Base-by-base conservation (phyloP, 139 green algal species). In the Spirogloea muscicola region DNA sequence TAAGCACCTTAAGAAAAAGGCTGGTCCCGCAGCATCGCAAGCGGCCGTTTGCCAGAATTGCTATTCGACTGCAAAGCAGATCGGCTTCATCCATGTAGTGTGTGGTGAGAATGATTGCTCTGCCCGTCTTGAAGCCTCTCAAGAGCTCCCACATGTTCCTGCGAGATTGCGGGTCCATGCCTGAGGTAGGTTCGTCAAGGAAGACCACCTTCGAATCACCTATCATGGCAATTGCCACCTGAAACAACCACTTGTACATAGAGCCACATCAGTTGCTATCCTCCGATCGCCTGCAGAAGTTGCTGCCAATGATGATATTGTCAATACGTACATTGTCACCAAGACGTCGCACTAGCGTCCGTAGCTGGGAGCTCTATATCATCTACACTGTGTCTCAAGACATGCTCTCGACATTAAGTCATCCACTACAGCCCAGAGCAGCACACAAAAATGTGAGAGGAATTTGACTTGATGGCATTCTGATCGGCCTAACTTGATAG, bases 141-240 rank as follows among this genome's bases (percentile, higher is more conserved):
- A 83, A 33, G 9, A 83, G 34, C 5, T 73, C 59, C 76, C 76
- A 83, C 69, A 80, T 74, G 67, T 33, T 18, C 4, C 76, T 48
- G 7, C 93, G 84, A 27, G 79, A 88, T 77, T 95, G 91, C 31
- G 92, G 92, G 79, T 96, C 92, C 91, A 96, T 93, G 13, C 91
- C 76, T 21, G 74, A 94, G 16, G 90, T 97, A 16, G 93, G 93
- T 78, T 98, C 93, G 80, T 98, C 93, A 38, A 98, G 72, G 68
- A 91, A 97, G 9, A 98, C 88, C 18, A 97, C 70, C 29, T 43
- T 73, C 4, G 93, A 93, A 77, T 95, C 86, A 0, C 93, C 92
- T 57, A 98, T 87, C 40, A 98, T 83, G 4, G 93, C 87, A 36
- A 96, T 90, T 0, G 93, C 94, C 51, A 82, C 73, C 43, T 51